phyloP scores from a whole-genome alignment of 352 stramenopile species.

The Aphanomyces astaci region DNA sequence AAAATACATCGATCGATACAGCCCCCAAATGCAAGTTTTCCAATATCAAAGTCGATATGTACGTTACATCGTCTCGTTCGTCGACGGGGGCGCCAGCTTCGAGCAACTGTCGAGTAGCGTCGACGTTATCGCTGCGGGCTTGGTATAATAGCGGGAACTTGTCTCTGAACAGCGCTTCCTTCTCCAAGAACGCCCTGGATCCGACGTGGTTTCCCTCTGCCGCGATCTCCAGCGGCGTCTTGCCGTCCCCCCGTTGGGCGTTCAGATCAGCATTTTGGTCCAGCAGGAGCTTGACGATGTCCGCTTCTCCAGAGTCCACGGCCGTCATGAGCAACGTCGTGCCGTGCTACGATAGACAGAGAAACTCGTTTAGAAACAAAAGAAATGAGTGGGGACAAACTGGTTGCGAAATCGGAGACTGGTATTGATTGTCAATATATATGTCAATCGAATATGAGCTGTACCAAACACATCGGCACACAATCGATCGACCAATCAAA shows the following conservation, averaged over 20 bases:
- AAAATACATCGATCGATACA: no score
- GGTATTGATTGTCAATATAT: no score
- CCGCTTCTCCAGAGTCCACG: neutral
- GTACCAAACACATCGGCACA: no score
- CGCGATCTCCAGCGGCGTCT: conserved; percentile 4
- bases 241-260: neutral
- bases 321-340: conserved; percentile 18
- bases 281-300: conserved; percentile 17
- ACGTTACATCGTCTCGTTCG: conserved; percentile 11
- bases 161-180: conserved; percentile 17
- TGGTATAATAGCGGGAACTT: conserved; percentile 17
- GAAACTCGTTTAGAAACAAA: neutral
- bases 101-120: neutral
- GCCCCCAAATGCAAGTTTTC: no score
- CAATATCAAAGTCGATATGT: neutral
- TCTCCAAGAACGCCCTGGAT: neutral
- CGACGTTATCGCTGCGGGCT: conserved; percentile 18
- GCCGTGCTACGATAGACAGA: neutral
- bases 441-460: no score
- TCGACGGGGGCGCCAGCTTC: conserved; percentile 1
- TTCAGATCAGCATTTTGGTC: conserved; percentile 18
- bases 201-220: conserved; percentile 1
- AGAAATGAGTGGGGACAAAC: no score
- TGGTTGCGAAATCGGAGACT: no score
- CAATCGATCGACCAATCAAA: no score